Evolutionary conservation across 495 filamentous ascomycete genomes (phyloP).

Genomic region (Penicillium fimorum): DNA sequence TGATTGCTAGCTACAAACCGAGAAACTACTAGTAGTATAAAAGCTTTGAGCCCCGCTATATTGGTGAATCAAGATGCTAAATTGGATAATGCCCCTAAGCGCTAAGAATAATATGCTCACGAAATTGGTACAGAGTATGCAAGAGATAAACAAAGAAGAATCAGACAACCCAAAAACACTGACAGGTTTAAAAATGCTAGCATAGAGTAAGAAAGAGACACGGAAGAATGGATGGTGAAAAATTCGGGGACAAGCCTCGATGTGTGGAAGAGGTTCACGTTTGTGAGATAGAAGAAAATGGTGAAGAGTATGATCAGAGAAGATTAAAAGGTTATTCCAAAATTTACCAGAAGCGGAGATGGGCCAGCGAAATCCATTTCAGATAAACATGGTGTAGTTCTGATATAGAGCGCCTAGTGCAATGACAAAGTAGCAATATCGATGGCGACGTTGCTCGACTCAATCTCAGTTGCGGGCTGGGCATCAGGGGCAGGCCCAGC

Average conservation of each 20-base stretch:
- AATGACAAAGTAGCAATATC: slow-evolving; percentile 33
- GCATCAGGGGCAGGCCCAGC: slow-evolving; percentile 12
- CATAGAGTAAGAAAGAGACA: slow-evolving; percentile 7
- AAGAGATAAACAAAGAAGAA: slow-evolving; percentile 9
- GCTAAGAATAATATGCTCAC: slow-evolving; percentile 31
- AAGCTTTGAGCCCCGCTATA: slow-evolving; percentile 9
- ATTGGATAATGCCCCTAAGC: slow-evolving; percentile 26
- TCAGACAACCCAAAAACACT: background rate
- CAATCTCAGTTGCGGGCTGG: slow-evolving; percentile 11
- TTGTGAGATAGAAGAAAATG: slow-evolving; percentile 3
- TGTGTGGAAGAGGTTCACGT: background rate
- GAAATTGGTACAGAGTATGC: slow-evolving; percentile 22
- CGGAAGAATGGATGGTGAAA: background rate
- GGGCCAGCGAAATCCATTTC: background rate
- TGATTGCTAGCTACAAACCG: background rate
- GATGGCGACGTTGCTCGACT: slow-evolving; percentile 28
- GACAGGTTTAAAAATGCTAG: slow-evolving; percentile 8
- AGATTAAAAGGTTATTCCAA: slow-evolving; percentile 5
- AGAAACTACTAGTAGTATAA: background rate
- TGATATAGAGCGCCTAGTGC: slow-evolving; percentile 15
- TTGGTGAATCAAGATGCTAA: slow-evolving; percentile 13
- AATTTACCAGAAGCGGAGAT: slow-evolving; percentile 1
- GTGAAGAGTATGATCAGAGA: slow-evolving; percentile 1
- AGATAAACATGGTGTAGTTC: background rate
- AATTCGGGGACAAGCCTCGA: slow-evolving; percentile 3